phyloP scores from a whole-genome alignment of 2,329 filamentous ascomycete genomes.

The Arthroderma uncinatum region DNA sequence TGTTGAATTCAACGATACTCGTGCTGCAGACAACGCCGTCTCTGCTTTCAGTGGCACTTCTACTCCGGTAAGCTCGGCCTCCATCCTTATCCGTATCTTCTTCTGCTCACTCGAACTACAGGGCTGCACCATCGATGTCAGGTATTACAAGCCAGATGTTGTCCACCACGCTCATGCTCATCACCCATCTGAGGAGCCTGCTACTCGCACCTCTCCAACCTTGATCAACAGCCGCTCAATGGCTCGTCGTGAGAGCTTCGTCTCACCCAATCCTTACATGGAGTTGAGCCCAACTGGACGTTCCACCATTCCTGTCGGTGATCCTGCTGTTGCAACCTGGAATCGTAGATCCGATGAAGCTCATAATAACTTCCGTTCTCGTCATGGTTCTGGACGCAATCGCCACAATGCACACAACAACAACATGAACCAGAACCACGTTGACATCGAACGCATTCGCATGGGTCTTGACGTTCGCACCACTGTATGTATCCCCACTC shows the following conservation, averaged over 20 bases:
- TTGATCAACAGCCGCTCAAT: slow-evolving; percentile 12
- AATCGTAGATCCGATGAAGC: slow-evolving; percentile 23
- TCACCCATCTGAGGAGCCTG: slow-evolving; percentile 14
- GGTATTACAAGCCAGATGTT: slow-evolving; percentile 24
- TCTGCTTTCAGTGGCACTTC: slow-evolving; percentile 27
- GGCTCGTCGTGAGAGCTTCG: slow-evolving; percentile 14
- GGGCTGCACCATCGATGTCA: slow-evolving; percentile 25
- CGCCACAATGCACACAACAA: slow-evolving; percentile 17
- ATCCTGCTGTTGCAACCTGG: slow-evolving; percentile 25
- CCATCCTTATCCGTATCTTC: background rate
- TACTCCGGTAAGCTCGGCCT: slow-evolving; percentile 24
- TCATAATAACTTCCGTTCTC: slow-evolving; percentile 22
- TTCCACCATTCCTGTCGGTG: slow-evolving; percentile 29
- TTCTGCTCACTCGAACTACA: slow-evolving; percentile 12
- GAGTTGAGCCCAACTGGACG: slow-evolving; percentile 32
- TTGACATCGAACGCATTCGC: slow-evolving; percentile 36
- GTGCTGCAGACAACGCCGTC: slow-evolving; percentile 27
- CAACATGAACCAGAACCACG: slow-evolving; percentile 32
- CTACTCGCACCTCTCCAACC: slow-evolving; percentile 14
- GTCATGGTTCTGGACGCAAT: slow-evolving; percentile 20
- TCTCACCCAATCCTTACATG: slow-evolving; percentile 19
- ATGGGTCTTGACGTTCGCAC: slow-evolving; percentile 62
- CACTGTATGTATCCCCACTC: slow-evolving; percentile 44
- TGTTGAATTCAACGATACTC: slow-evolving; percentile 32
- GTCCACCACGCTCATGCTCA: slow-evolving; percentile 12